These are phyloP conservation scores for Cystobasidium pallidum DNA, from an alignment of 1,284 basidiomycete genomes.

Conservation along the genomic window DNA sequence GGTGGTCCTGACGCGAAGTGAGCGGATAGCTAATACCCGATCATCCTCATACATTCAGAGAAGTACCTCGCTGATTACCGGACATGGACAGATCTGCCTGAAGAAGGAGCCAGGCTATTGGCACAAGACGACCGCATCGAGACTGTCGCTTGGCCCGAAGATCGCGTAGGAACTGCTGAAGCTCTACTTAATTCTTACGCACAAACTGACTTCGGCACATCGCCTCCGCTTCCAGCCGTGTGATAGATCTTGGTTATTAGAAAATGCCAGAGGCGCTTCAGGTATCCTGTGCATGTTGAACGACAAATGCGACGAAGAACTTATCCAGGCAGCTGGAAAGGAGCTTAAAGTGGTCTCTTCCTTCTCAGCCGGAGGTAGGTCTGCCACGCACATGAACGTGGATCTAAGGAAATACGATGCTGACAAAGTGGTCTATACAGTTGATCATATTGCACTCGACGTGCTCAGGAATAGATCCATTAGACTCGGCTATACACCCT, in stretches of 20 bases:
- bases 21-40: not conserved
- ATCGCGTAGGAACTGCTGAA: constrained; percentile 9
- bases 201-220: constrained; percentile 1
- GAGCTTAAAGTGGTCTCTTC: constrained; percentile 78
- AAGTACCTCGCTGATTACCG: not conserved
- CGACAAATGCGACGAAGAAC: constrained; percentile 71
- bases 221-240: constrained; percentile 58
- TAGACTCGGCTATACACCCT: constrained; percentile 73
- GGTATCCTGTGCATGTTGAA: constrained; percentile 71
- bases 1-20: constrained; percentile 39
- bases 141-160: constrained; percentile 35
- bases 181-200: not conserved
- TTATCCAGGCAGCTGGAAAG: constrained; percentile 67
- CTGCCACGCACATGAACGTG: constrained; percentile 65
- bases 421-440: not conserved
- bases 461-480: constrained; percentile 69
- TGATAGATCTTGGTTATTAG: constrained; percentile 74
- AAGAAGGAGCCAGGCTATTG: constrained; percentile 35
- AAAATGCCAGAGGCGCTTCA: constrained; percentile 68
- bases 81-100: constrained; percentile 26
- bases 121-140: constrained; percentile 37
- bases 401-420: not conserved
- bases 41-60: not conserved
- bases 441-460: constrained; percentile 75
- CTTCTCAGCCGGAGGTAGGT: constrained; percentile 63